These are phyloP conservation scores for Nyssa sinensis DNA, from an alignment of 148 eudicot genomes.

Conservation along the genomic window DNA sequence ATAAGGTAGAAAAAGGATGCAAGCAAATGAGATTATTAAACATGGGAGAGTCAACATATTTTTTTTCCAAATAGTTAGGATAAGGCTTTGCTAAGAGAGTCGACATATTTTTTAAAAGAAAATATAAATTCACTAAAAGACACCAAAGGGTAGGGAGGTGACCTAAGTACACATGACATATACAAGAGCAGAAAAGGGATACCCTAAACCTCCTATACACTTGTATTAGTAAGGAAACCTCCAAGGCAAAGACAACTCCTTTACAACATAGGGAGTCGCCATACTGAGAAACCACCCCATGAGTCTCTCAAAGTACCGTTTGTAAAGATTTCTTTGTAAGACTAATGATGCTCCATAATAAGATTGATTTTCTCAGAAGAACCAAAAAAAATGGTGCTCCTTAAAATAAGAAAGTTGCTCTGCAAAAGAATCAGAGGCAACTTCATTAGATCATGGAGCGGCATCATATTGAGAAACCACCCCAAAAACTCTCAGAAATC, in stretches of 20 bases:
- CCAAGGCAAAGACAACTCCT: background rate
- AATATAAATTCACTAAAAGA: background rate
- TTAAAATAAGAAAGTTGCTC: too few species aligned
- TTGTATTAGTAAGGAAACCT: background rate
- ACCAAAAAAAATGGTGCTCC: too few species aligned
- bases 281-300: background rate
- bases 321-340: background rate
- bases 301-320: background rate
- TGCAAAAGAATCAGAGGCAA: too few species aligned
- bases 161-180: background rate
- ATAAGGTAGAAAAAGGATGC: too few species aligned
- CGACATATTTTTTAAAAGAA: background rate
- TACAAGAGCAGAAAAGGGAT: background rate
- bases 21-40: background rate
- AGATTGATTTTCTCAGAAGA: too few species aligned
- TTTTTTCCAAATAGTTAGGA: too few species aligned
- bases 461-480: background rate
- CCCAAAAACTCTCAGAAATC: background rate
- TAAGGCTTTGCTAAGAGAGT: too few species aligned
- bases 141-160: background rate
- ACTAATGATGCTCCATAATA: background rate
- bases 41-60: background rate
- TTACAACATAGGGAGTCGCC: background rate
- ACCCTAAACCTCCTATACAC: background rate
- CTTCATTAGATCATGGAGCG: background rate